phyloP scores from a whole-genome alignment of 176 grass and related monocot species.

The Raddia guianensis region DNA sequence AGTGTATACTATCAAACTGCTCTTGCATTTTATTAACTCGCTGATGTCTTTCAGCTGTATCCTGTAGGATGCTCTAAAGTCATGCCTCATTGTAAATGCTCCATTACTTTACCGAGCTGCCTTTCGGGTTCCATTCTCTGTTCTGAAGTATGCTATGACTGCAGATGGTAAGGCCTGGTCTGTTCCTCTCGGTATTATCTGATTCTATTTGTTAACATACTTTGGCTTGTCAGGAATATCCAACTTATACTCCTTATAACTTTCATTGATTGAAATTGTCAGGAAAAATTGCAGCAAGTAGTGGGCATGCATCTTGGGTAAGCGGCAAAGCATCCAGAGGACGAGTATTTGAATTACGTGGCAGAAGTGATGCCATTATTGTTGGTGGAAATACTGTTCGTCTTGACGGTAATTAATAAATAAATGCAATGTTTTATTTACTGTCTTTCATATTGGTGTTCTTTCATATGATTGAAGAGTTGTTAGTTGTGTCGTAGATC shows the following conservation, averaged over 20 bases:
- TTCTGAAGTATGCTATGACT: constrained; percentile 98
- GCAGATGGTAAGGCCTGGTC: constrained; percentile 72
- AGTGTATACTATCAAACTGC: background rate
- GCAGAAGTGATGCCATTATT: constrained; percentile 96
- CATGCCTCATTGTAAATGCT: constrained; percentile 92
- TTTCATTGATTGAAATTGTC: constrained; percentile 28
- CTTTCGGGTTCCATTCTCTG: constrained; percentile 78
- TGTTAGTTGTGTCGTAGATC: constrained; percentile 71
- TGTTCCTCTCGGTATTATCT: constrained; percentile 12
- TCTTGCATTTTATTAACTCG: background rate
- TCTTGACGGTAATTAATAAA: constrained; percentile 61
- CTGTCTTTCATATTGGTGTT: background rate
- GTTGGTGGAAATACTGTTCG: constrained; percentile 96
- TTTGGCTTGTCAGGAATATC: background rate
- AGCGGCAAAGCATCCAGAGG: constrained; percentile 89
- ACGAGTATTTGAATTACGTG: constrained; percentile 93
- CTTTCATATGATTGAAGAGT: constrained; percentile 37
- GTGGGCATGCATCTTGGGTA: constrained; percentile 91
- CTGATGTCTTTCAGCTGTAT: constrained; percentile 36
- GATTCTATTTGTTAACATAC: background rate
- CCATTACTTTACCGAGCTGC: constrained; percentile 92
- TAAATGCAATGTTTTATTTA: constrained; percentile 34
- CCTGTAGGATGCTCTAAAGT: constrained; percentile 79
- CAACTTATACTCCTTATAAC: background rate
- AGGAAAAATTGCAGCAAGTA: constrained; percentile 98